Conservation (phyloP, 2,329 filamentous ascomycete species). For the Fusarium udum region DNA sequence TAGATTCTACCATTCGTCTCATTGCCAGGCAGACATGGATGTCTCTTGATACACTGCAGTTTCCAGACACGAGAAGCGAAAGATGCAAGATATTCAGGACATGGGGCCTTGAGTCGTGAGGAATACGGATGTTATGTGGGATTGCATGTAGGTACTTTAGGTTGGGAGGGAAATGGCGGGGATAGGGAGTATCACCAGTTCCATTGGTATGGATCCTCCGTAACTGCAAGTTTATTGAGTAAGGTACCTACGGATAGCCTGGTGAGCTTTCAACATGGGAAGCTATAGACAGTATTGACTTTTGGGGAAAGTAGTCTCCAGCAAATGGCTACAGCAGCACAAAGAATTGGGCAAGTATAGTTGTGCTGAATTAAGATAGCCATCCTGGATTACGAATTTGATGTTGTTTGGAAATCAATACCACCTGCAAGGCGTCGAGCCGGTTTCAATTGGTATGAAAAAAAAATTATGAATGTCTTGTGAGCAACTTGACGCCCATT, state of each 20-base stretch:
- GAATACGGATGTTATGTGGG: conserved; percentile 22
- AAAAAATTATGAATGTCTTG: conserved; percentile 29
- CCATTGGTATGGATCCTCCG: too few relatives aligned
- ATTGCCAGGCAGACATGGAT: conserved; percentile 27
- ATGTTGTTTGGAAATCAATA: conserved; percentile 1
- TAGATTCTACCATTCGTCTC: conserved; percentile 25
- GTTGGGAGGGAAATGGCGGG: conserved; percentile 4
- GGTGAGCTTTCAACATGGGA: neutral
- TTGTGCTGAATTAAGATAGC: neutral
- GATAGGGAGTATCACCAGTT: conserved; percentile 1
- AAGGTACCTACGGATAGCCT: neutral
- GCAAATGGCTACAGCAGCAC: neutral
- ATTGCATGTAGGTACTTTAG: conserved; percentile 11
- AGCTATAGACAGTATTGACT: neutral
- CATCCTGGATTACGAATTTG: neutral
- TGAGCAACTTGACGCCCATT: conserved; percentile 34
- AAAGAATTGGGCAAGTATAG: neutral
- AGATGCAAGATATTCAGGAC: conserved; percentile 23
- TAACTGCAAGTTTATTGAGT: neutral
- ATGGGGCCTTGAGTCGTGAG: conserved; percentile 19
- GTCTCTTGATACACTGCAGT: conserved; percentile 16
- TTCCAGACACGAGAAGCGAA: conserved; percentile 16
- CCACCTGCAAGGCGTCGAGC: neutral
- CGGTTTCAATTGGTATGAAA: conserved; percentile 16
- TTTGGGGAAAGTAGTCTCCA: neutral